A percentile compares a stretch with the other conserved stretches of the same genome.
Conservation (phyloP, 2,329 filamentous ascomycete species). For the Tolypocladium endophyticum region DNA sequence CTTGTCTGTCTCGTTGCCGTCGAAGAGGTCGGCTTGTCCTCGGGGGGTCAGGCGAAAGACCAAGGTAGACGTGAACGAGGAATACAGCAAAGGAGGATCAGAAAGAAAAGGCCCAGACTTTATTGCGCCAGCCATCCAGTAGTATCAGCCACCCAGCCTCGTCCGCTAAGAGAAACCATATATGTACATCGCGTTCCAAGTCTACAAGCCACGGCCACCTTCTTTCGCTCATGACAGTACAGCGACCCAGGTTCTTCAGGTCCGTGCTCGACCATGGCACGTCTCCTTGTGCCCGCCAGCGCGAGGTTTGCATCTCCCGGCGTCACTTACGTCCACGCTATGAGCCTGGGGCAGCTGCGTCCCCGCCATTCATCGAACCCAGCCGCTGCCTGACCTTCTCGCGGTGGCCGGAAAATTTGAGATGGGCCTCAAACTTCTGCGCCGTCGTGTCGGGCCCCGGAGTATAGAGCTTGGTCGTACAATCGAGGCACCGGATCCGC, state of each 20-base stretch:
- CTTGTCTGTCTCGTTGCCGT: neutral
- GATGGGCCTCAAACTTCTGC: conserved; percentile 84
- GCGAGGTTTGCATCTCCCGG: neutral
- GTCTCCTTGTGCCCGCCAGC: neutral
- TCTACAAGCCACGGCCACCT: neutral
- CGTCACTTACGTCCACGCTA: neutral
- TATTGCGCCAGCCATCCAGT: neutral
- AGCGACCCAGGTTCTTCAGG: neutral
- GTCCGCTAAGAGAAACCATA: neutral
- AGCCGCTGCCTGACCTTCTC: conserved; percentile 45
- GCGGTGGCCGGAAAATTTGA: conserved; percentile 74
- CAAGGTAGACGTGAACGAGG: neutral
- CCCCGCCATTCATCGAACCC: conserved; percentile 12
- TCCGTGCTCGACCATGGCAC: neutral
- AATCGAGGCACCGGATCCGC: conserved; percentile 84
- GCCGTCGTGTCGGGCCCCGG: conserved; percentile 77
- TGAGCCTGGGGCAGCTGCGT: conserved; percentile 1
- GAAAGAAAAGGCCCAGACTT: neutral
- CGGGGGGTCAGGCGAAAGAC: neutral
- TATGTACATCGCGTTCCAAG: neutral
- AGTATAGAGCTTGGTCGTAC: conserved; percentile 87
- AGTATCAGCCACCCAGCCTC: neutral
- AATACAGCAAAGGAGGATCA: neutral
- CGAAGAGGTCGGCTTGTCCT: neutral
- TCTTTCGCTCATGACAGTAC: neutral